Evolutionary conservation across 306 rosid species (phyloP).

Genomic region (Casuarina glauca): DNA sequence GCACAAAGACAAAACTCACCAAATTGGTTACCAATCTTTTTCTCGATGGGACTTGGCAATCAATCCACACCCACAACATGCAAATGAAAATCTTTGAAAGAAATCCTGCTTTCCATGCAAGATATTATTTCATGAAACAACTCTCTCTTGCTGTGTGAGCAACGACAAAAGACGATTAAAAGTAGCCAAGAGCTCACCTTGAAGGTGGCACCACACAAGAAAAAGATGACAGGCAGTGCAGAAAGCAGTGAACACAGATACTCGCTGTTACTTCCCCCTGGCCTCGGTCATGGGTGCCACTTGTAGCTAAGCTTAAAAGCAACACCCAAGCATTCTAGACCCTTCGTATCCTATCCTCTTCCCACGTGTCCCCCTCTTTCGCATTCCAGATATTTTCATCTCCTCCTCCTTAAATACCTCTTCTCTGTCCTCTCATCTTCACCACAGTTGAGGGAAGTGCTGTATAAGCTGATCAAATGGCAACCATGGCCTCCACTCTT

Average conservation of each 20-base stretch:
- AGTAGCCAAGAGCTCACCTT: neutral
- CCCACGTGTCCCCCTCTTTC: slow-evolving; percentile 27
- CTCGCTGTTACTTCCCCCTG: neutral
- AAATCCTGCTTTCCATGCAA: too few species aligned
- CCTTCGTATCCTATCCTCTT: slow-evolving; percentile 44
- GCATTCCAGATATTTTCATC: slow-evolving; percentile 16
- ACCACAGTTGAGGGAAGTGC: too few species aligned
- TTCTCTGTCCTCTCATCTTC: neutral
- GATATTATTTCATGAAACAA: too few species aligned
- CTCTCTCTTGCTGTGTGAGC: neutral
- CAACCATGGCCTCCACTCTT: slow-evolving; percentile 53
- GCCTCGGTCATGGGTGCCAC: slow-evolving; percentile 34
- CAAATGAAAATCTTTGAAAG: too few species aligned
- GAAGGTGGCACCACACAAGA: neutral
- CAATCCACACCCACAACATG: neutral
- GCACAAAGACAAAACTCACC: neutral
- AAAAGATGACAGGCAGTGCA: neutral
- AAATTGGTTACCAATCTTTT: neutral
- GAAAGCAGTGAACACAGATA: too few species aligned
- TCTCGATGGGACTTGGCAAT: neutral
- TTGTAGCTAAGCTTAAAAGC: slow-evolving; percentile 13
- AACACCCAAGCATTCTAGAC: slow-evolving; percentile 17
- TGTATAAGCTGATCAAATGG: slow-evolving; percentile 13
- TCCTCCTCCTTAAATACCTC: slow-evolving; percentile 5
- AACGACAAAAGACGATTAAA: neutral